Conservation (phyloP, 257 asterid genomes). For the Penstemon newberryi region DNA sequence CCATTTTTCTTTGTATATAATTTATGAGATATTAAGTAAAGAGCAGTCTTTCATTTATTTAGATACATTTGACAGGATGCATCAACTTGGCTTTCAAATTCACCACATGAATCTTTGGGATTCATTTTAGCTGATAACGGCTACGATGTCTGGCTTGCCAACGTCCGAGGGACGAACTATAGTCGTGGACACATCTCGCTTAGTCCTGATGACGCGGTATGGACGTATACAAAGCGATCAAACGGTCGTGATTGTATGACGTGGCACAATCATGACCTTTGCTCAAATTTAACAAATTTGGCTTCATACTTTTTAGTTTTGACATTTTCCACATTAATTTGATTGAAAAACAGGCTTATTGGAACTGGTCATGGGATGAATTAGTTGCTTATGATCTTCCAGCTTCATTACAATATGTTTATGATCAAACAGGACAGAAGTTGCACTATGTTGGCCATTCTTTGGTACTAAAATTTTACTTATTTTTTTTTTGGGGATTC, state of each 20-base stretch:
- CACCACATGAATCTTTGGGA: slow-evolving; percentile 59
- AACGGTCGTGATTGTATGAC: background rate
- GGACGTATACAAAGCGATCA: background rate
- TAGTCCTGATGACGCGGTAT: slow-evolving; percentile 50
- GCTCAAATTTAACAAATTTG: background rate
- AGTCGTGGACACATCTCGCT: slow-evolving; percentile 65
- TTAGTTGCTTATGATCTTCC: slow-evolving; percentile 65
- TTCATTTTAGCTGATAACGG: slow-evolving; percentile 63
- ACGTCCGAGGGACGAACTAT: slow-evolving; percentile 62
- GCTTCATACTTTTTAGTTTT: background rate
- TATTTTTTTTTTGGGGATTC: background rate
- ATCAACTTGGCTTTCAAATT: slow-evolving; percentile 52
- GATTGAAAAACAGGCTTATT: slow-evolving; percentile 43
- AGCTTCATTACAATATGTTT: slow-evolving; percentile 47
- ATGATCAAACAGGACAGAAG: slow-evolving; percentile 61
- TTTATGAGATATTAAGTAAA: too few species aligned
- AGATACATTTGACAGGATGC: slow-evolving; percentile 50
- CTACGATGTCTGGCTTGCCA: slow-evolving; percentile 74
- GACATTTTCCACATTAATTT: background rate
- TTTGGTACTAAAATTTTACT: slow-evolving; percentile 38
- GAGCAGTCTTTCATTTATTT: too few species aligned
- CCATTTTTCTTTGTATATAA: too few species aligned
- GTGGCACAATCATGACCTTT: too few species aligned
- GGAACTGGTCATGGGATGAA: slow-evolving; percentile 96
- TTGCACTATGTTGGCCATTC: slow-evolving; percentile 81